Base-by-base conservation (phyloP, 345 rosid genomes). In the Citrus mangshanensis region DNA sequence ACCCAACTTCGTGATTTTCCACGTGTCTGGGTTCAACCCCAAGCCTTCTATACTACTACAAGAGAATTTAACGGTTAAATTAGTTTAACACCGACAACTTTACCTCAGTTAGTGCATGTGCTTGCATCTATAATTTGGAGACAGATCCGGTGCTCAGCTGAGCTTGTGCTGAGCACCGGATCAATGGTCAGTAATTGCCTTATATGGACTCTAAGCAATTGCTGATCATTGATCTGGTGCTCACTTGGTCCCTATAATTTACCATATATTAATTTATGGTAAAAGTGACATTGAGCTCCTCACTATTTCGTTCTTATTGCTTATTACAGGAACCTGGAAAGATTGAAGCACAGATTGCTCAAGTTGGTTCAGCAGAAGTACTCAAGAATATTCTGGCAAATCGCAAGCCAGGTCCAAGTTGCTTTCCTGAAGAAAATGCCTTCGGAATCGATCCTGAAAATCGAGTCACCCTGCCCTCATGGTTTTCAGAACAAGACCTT, bases 401-500 rank as follows among this genome's bases (percentile, higher is more conserved):
- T 56, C 81, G 86, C 54, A 60, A 67, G 55, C 87, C 85, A 21
- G 98, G 93, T 8, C 91, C 97, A 2, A 55, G 85, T 7, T 56
- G 80, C 81, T 49, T 91, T 81, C 87, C 89, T 12, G 85, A 89
- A 81, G 89, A 86, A 68, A 82, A 86, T 35, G 64, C 85, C 37
- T 81, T 87, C 32, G 81, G 85, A 5, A 55, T 70, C 37, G 51
- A 61, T 46, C 77, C 78, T 64, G 79, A 73, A 21, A 5, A 34
- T 60, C 78, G 84, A 16, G 55, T 28, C 37, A 27, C 82, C 10
- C 63, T 92, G 49, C 97, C 98, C 5, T 55, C 89, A 68, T 93
- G 98, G 98, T 82, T 92, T 5, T 46, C 93, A 1, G 88, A 91
- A 83, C 89, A 84, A 62, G 97, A 90, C 80, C 81, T 95, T 37